These are phyloP conservation scores for Hypoxylon fuscum DNA, from an alignment of 495 filamentous ascomycete genomes.

Conservation along the genomic window DNA sequence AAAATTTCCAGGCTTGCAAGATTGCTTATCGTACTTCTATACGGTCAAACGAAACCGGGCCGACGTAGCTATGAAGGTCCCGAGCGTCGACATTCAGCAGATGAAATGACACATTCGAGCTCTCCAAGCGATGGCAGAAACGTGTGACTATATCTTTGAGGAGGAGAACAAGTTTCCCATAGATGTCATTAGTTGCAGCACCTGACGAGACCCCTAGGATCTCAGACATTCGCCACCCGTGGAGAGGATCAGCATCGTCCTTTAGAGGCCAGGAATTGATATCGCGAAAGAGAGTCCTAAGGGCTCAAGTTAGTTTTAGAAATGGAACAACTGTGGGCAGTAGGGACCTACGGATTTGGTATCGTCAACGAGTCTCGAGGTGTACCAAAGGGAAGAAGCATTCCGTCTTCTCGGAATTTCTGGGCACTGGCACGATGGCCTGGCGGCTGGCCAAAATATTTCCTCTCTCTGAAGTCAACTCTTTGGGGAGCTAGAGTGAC, in stretches of 20 bases:
- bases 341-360: conserved; percentile 46
- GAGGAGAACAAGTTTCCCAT: conserved; percentile 44
- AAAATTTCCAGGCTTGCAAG: not conserved
- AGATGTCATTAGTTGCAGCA: conserved; percentile 38
- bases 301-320: not conserved
- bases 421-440: conserved; percentile 24
- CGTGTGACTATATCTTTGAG: conserved; percentile 28
- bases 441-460: conserved; percentile 18
- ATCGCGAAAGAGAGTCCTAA: conserved; percentile 33
- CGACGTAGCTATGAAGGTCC: conserved; percentile 11
- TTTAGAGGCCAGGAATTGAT: conserved; percentile 23
- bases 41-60: conserved; percentile 12
- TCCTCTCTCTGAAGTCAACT: conserved; percentile 37
- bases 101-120: conserved; percentile 10
- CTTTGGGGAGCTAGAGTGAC: conserved; percentile 37
- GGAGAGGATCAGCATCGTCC: conserved; percentile 38
- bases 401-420: conserved; percentile 43
- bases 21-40: conserved; percentile 28
- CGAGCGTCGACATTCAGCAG: conserved; percentile 20
- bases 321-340: not conserved
- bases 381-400: conserved; percentile 46
- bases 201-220: conserved; percentile 18
- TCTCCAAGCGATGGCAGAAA: conserved; percentile 23
- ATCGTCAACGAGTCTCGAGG: conserved; percentile 35
- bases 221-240: conserved; percentile 38